Evolutionary conservation across 2,329 filamentous ascomycete species (phyloP).

Genomic region (Venturia aucupariae): DNA sequence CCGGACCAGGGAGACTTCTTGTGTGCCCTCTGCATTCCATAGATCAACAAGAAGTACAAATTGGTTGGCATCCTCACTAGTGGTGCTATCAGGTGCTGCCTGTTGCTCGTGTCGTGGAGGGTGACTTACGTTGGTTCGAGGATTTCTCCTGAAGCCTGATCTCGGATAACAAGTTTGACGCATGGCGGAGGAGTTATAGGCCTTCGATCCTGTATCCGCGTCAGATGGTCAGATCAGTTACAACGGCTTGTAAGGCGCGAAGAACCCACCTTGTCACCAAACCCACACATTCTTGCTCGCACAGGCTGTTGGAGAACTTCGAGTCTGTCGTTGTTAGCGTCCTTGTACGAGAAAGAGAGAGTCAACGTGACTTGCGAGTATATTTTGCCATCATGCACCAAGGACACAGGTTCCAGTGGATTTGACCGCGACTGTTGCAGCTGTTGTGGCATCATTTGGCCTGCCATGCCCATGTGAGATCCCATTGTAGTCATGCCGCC

Average conservation of each 20-base stretch:
- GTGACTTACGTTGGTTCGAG: slow-evolving; percentile 67
- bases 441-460: background rate
- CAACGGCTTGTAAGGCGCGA: slow-evolving; percentile 18
- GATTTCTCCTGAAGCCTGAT: slow-evolving; percentile 66
- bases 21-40: slow-evolving; percentile 51
- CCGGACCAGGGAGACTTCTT: slow-evolving; percentile 60
- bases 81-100: background rate
- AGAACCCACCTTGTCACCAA: slow-evolving; percentile 78
- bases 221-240: background rate
- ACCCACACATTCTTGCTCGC: slow-evolving; percentile 95
- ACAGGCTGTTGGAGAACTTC: slow-evolving; percentile 79
- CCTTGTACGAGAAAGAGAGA: background rate
- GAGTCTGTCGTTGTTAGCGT: slow-evolving; percentile 6
- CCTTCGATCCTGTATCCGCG: slow-evolving; percentile 62
- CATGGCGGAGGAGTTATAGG: slow-evolving; percentile 95
- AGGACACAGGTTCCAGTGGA: background rate
- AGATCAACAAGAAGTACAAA: slow-evolving; percentile 62
- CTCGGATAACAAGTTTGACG: slow-evolving; percentile 71
- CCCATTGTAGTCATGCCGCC: slow-evolving; percentile 6
- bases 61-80: slow-evolving; percentile 46
- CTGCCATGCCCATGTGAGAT: background rate
- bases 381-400: background rate
- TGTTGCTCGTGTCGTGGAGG: slow-evolving; percentile 19
- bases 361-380: background rate
- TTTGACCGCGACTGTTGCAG: background rate